Base-by-base conservation (phyloP, 345 rosid species). In the Kandelia obovata region DNA sequence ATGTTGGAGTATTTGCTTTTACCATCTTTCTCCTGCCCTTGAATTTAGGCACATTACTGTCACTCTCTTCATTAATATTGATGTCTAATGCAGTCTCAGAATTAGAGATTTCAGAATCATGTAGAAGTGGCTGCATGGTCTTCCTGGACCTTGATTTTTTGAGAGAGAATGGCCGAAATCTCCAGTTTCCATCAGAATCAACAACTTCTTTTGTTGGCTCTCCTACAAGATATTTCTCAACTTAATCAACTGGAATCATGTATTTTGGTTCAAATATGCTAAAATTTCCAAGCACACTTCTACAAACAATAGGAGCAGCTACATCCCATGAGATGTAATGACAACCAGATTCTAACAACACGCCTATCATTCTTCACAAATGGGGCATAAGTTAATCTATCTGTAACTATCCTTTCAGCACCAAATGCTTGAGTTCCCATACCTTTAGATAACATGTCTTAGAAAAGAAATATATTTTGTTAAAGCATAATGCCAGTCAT, bases 161-260 rank as follows among this genome's bases (percentile, higher is more conserved):
- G 53, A 77, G 78, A 80, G 86, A 78, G 80, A 95, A 90, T 66
- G 99, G 99, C 96, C 96, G 92, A 71, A 93, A 73, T 71, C 79
- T 79, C 98, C 99, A 92, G 81, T 89, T 84, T 81, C 86, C 96
- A 63, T 75, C 66, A 10, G 68, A 64, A n/a, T 81, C 72, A 73
- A 74, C 68, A 73, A 58, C 58, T 58, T 56, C 47, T 67, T 89
- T 79, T 60, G 86, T 75, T 69, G 84, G 72, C 73, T 72, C 73
- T 61, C 78, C 89, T 72, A 63, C 81, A 67, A 71, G 32, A 69
- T 77, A 60, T 67, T 77, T 79, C 81, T 77, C 85, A 58, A 63
- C 77, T 69, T 7, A 27, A 64, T 89, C 89, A 79, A 87, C 81
- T 53, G 69, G 77, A 67, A 80, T 85, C 87, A 85, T 81, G 77